Base-by-base conservation (phyloP, 1,284 basidiomycete species). In the Ceratobasidium papillatum region DNA sequence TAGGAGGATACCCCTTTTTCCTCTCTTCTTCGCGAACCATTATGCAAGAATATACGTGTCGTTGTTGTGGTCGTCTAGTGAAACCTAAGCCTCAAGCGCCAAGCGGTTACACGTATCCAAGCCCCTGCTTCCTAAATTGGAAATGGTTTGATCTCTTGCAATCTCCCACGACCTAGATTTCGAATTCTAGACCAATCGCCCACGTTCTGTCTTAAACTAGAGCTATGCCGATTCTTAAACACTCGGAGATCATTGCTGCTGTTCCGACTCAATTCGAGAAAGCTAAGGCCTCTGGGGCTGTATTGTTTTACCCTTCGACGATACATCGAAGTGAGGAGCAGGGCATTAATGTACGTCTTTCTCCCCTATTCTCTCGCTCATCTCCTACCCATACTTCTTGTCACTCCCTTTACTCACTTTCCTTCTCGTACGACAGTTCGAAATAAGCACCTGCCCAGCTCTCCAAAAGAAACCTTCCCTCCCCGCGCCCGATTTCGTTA, bases 371-470 rank as follows among this genome's bases (percentile, higher is more conserved):
- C 0, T 7, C 47, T 4, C 36, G 19, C 19, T 25, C 1, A 72
- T 36, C 4, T 65, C 49, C 41, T 22, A 47, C 59, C 34, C 27
- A 75, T 54, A n/a, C 62, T 11, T 65, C 38, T 62, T 27, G 22
- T 47, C 59, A 19, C 58, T 9, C 12, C n/a, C n/a, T n/a, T n/a
- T n/a, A n/a, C n/a, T n/a, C n/a, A n/a, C n/a, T n/a, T n/a, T n/a
- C n/a, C n/a, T n/a, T n/a, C n/a, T n/a, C n/a, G n/a, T n/a, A n/a
- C 17, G 22, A 59, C 51, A 96, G 94, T 95, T 93, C 82, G 87
- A 95, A 81, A 87, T 96, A 74, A 86, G 91, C 75, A 81, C 93
- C 25, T 96, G 94, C 79, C 92, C 93, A 25, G 92, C 93, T 0
- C 83, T 96, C 47, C 89, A 91, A 80, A 86, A 91, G 77, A 96